Percentiles rank a stretch among this genome's conserved stretches.
Conservation (phyloP, 495 filamentous ascomycete genomes). For the Neurospora intermedia region DNA sequence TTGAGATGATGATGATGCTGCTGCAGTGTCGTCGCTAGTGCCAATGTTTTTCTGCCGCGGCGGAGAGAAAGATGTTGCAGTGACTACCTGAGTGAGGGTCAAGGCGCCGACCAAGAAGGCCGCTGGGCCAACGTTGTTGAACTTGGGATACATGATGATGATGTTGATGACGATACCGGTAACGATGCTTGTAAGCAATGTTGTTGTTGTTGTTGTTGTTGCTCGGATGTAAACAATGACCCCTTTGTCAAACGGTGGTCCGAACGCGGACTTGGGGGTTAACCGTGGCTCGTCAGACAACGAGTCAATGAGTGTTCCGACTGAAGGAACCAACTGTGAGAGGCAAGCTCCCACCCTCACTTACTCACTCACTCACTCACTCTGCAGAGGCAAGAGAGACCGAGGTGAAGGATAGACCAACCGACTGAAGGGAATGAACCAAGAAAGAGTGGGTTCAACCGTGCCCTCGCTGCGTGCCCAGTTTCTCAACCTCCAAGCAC, state of each 20-base stretch:
- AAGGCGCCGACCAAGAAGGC: background rate
- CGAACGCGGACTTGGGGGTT: background rate
- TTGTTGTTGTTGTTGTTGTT: too few relatives aligned
- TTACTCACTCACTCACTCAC: background rate
- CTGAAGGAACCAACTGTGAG: background rate
- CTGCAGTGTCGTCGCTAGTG: background rate
- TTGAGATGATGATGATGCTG: background rate
- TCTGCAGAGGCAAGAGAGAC: background rate
- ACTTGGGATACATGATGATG: background rate
- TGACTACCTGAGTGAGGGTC: conserved; percentile 2
- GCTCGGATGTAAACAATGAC: background rate
- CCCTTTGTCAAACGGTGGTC: background rate
- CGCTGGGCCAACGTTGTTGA: background rate
- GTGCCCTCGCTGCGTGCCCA: background rate
- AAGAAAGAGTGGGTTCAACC: background rate
- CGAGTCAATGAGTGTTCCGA: background rate
- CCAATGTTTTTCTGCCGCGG: background rate
- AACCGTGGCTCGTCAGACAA: background rate
- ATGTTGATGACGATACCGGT: background rate
- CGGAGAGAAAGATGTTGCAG: background rate
- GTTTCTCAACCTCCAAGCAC: background rate
- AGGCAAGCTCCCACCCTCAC: background rate
- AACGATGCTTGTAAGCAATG: background rate
- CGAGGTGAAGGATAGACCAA: background rate
- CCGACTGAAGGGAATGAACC: background rate